A percentile compares a stretch with the other conserved stretches of the same genome.
phyloP scores from a whole-genome alignment of 2,329 filamentous ascomycete genomes.

The Daldinia eschscholtzii region DNA sequence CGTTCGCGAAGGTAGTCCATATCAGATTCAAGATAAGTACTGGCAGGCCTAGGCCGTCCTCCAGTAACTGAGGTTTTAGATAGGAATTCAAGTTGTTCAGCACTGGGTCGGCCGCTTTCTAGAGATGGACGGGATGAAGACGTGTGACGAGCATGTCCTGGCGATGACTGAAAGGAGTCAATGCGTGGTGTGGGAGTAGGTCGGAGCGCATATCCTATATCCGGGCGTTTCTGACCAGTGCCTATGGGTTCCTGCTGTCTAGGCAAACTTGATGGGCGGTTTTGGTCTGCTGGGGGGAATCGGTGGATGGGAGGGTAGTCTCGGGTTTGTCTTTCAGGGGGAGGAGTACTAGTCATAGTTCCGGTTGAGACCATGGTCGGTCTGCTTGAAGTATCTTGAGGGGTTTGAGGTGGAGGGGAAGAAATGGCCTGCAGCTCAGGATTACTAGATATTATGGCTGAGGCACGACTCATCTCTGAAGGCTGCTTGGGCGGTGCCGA shows the following conservation, averaged over 20 bases:
- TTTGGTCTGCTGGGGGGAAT: conserved; percentile 57
- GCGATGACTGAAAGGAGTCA: conserved; percentile 54
- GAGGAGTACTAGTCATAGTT: conserved; percentile 79
- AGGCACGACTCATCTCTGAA: conserved; percentile 68
- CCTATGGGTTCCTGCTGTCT: conserved; percentile 50
- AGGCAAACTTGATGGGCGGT: conserved; percentile 57
- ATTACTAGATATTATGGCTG: conserved; percentile 72
- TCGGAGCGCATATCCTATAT: conserved; percentile 45
- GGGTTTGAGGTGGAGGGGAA: conserved; percentile 56
- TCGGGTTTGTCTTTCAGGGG: conserved; percentile 63
- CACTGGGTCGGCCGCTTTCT: conserved; percentile 75
- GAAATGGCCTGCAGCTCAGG: conserved; percentile 72
- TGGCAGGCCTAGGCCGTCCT: conserved; percentile 76
- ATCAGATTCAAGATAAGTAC: conserved; percentile 85
- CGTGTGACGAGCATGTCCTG: conserved; percentile 56
- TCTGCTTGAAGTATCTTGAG: conserved; percentile 51
- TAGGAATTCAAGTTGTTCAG: conserved; percentile 71
- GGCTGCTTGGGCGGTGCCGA: conserved; percentile 59
- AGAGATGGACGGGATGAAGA: conserved; percentile 75
- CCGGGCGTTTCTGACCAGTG: conserved; percentile 46
- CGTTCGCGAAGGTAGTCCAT: conserved; percentile 85
- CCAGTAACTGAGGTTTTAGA: conserved; percentile 66
- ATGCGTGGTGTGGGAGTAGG: conserved; percentile 48
- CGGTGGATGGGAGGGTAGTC: conserved; percentile 57
- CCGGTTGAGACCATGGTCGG: conserved; percentile 70